phyloP scores from a whole-genome alignment of 2,329 filamentous ascomycete genomes.

The Trichophyton rubrum region DNA sequence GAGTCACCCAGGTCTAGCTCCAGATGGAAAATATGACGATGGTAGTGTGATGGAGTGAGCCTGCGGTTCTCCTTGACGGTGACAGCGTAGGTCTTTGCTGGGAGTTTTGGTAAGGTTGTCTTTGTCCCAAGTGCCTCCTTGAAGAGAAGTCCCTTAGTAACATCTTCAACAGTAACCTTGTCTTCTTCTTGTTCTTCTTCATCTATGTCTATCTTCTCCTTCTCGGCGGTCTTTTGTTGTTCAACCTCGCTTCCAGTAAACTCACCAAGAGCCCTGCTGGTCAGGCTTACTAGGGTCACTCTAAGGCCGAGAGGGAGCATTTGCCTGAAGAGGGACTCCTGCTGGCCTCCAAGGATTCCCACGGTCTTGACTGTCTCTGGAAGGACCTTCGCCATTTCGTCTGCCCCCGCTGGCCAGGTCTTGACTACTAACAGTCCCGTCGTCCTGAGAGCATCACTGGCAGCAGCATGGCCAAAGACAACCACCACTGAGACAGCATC shows the following conservation, averaged over 20 bases:
- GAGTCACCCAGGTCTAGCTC: slow-evolving; percentile 92
- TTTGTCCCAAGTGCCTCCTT: slow-evolving; percentile 82
- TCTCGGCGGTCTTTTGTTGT: not conserved
- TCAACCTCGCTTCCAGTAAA: not conserved
- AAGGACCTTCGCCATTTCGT: slow-evolving; percentile 74
- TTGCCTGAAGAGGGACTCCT: slow-evolving; percentile 28
- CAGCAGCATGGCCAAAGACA: not conserved
- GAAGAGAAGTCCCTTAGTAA: slow-evolving; percentile 44
- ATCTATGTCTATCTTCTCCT: not conserved
- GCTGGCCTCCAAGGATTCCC: slow-evolving; percentile 63
- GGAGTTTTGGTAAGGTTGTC: slow-evolving; percentile 63
- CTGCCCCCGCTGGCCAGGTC: slow-evolving; percentile 37
- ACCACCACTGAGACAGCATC: not conserved
- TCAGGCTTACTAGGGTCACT: not conserved
- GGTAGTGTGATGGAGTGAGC: slow-evolving; percentile 75
- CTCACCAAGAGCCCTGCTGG: not conserved
- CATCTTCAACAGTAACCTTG: not conserved
- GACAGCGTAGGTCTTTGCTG: slow-evolving; percentile 74
- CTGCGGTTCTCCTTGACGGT: slow-evolving; percentile 91
- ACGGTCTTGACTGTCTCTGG: slow-evolving; percentile 64
- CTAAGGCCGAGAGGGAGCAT: not conserved
- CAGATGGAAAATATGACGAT: slow-evolving; percentile 99
- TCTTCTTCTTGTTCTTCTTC: not conserved
- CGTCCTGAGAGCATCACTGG: not conserved
- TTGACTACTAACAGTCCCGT: not conserved